These are phyloP conservation scores for Cryphonectria carpinicola DNA, from an alignment of 2,329 filamentous ascomycete genomes.

Conservation along the genomic window DNA sequence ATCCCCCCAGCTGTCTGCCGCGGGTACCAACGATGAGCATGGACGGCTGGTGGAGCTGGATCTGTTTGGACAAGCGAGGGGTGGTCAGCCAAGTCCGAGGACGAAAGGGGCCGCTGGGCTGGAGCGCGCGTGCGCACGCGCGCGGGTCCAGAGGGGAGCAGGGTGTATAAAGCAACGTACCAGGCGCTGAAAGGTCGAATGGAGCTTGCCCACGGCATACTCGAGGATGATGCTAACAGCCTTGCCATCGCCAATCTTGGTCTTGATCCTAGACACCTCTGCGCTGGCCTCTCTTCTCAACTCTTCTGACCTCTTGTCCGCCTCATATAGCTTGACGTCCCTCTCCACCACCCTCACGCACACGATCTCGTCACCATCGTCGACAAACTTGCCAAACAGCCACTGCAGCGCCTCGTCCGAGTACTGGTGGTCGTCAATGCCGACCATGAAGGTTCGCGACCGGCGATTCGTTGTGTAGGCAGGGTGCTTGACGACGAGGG, in stretches of 20 bases:
- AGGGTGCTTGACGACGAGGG: constrained; percentile 82
- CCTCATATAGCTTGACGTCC: constrained; percentile 69
- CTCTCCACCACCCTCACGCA: constrained; percentile 88
- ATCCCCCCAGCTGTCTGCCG: constrained; percentile 80
- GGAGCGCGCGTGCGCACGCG: background rate
- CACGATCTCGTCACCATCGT: constrained; percentile 91
- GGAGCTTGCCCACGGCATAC: constrained; percentile 85
- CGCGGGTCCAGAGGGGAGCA: no score
- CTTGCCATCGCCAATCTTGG: constrained; percentile 77
- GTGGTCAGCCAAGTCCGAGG: constrained; percentile 8
- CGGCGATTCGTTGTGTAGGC: constrained; percentile 81
- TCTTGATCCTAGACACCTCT: constrained; percentile 75
- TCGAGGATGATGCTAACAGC: constrained; percentile 86
- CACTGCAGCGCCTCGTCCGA: constrained; percentile 92
- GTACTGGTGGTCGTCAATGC: constrained; percentile 88
- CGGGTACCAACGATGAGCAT: constrained; percentile 90
- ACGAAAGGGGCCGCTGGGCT: background rate
- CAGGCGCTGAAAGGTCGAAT: constrained; percentile 88
- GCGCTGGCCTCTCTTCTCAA: constrained; percentile 78
- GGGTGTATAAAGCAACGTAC: constrained; percentile 52
- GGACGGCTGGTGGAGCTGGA: constrained; percentile 87
- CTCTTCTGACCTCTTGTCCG: constrained; percentile 49
- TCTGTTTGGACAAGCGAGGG: constrained; percentile 53
- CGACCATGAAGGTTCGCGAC: constrained; percentile 87
- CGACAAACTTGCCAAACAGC: constrained; percentile 88